These are phyloP conservation scores for Durusdinium trenchii DNA, from an alignment of 73 alveolate genomes.

Conservation along the genomic window DNA sequence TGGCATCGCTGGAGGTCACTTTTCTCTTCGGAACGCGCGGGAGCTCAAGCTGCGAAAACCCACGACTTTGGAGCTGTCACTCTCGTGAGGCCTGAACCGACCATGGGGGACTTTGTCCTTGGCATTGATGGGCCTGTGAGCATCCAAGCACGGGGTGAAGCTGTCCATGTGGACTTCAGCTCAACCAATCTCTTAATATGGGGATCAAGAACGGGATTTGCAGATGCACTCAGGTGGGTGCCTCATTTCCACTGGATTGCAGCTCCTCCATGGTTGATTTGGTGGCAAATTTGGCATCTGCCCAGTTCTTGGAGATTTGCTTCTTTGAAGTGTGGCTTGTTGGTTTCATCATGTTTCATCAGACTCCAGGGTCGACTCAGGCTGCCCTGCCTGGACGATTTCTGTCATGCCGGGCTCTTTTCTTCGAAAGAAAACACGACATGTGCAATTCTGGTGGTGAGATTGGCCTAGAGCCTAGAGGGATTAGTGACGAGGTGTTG, in stretches of 20 bases:
- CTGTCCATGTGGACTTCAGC: no score
- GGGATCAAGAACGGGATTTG: no score
- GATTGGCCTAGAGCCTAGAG: no score
- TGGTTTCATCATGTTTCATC: background rate
- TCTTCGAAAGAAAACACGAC: background rate
- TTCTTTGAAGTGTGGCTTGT: background rate
- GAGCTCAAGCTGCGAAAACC: background rate
- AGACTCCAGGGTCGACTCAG: background rate
- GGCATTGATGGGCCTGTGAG: background rate
- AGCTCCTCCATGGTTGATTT: background rate
- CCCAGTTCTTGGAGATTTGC: background rate
- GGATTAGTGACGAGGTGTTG: background rate
- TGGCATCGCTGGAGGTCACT: background rate
- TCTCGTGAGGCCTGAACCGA: slow-evolving; percentile 40
- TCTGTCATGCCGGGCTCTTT: background rate
- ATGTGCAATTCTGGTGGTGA: background rate
- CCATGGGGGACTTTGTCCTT: slow-evolving; percentile 49
- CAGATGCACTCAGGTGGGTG: slow-evolving; percentile 11
- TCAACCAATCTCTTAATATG: no score
- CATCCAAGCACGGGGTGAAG: background rate
- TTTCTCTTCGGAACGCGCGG: slow-evolving; percentile 21
- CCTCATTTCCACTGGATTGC: slow-evolving; percentile 29
- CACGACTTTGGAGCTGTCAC: background rate
- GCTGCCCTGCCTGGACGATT: slow-evolving; percentile 29
- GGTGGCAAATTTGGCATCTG: slow-evolving; percentile 16